Percentiles rank a stretch among this genome's conserved stretches.
phyloP scores from a whole-genome alignment of 163 green algal genomes.

The Chlamydomonas reinhardtii region DNA sequence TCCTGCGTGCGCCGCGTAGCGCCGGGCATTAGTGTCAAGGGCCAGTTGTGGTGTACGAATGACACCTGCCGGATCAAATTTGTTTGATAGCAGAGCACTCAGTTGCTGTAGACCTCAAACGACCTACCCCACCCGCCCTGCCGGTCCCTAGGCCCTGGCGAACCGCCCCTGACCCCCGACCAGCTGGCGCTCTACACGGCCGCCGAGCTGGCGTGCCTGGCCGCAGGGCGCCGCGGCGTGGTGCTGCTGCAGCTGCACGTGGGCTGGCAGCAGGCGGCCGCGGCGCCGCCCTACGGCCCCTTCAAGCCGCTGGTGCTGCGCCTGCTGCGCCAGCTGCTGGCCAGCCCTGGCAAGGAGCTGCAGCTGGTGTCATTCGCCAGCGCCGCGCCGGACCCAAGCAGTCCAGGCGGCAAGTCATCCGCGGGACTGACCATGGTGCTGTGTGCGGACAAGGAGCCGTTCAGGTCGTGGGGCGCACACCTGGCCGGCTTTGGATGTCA shows the following conservation, averaged over 20 bases:
- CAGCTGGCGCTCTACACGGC: conserved; percentile 51
- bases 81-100: too few relatives aligned
- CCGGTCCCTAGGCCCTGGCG: conserved; percentile 14
- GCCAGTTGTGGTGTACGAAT: too few relatives aligned
- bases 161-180: conserved; percentile 9
- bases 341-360: conserved; percentile 3
- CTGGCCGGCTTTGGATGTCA: conserved; percentile 66
- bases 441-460: conserved; percentile 66
- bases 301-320: conserved; percentile 65
- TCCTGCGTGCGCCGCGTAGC: too few relatives aligned
- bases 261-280: conserved; percentile 53
- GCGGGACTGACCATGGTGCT: conserved; percentile 65
- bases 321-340: conserved; percentile 50
- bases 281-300: conserved; percentile 30
- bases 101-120: too few relatives aligned
- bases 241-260: conserved; percentile 71
- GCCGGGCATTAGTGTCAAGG: too few relatives aligned
- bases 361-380: conserved; percentile 60
- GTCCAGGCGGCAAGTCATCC: conserved; percentile 13
- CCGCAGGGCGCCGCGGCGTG: conserved; percentile 56
- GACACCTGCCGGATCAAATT: too few relatives aligned
- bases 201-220: conserved; percentile 66
- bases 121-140: neutral
- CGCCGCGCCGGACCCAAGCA: conserved; percentile 26
- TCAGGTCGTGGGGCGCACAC: conserved; percentile 60